These are phyloP conservation scores for Cutaneotrichosporon curvatum DNA, from an alignment of 1,284 basidiomycete species.

Conservation along the genomic window DNA sequence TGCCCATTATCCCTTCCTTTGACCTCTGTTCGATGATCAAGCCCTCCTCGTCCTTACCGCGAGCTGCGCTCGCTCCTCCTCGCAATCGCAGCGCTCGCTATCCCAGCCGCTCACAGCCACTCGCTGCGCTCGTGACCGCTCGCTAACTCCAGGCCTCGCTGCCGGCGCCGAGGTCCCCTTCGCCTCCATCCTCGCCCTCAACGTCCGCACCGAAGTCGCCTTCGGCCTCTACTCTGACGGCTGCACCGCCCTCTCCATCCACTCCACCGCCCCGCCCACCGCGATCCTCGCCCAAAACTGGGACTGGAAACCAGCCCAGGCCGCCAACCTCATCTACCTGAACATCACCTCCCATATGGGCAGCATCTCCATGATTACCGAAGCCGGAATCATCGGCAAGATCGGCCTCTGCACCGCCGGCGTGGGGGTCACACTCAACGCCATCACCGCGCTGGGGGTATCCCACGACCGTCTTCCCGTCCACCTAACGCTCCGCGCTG, in stretches of 20 bases:
- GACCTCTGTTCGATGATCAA: too few relatives aligned
- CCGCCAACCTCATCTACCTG: constrained; percentile 12
- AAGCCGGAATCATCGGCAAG: constrained; percentile 20
- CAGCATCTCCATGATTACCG: constrained; percentile 12
- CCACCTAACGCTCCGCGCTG: constrained; percentile 13
- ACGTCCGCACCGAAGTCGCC: constrained; percentile 19
- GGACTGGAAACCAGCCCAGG: constrained; percentile 16
- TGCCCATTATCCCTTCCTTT: too few relatives aligned
- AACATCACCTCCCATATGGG: neutral
- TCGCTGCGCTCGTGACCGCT: neutral
- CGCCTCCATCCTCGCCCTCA: constrained; percentile 11
- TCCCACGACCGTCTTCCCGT: constrained; percentile 10
- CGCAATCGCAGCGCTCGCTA: too few relatives aligned
- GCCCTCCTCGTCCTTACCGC: too few relatives aligned
- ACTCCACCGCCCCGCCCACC: neutral
- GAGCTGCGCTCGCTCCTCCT: too few relatives aligned
- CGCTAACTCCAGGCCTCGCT: constrained; percentile 10
- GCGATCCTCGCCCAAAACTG: constrained; percentile 18
- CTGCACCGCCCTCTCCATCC: constrained; percentile 10
- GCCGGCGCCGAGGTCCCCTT: constrained; percentile 7
- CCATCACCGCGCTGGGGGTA: constrained; percentile 15
- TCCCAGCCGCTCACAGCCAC: too few relatives aligned
- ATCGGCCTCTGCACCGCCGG: constrained; percentile 13
- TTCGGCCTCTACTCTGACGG: constrained; percentile 15
- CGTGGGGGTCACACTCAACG: constrained; percentile 15